A percentile compares a stretch with the other conserved stretches of the same genome.
Conservation (phyloP, 805 yeast genomes). For the Kuraishia ogatae region DNA sequence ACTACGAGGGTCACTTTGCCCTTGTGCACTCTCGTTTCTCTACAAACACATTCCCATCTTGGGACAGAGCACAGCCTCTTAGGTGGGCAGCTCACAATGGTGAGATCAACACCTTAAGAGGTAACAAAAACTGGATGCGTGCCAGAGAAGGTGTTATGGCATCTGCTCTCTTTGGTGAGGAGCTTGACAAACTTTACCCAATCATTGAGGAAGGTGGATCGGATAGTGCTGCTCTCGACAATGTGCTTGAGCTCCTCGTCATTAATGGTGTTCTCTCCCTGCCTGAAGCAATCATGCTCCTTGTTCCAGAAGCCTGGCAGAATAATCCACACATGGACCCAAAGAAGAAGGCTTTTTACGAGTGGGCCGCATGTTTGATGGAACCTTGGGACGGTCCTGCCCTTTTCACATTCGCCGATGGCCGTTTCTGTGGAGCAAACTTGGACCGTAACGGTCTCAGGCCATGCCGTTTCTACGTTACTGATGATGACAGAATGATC, state of each 20-base stretch:
- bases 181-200: constrained; percentile 84
- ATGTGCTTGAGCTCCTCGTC: constrained; percentile 84
- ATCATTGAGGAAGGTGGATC: constrained; percentile 98
- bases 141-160: constrained; percentile 97
- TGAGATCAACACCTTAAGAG: constrained; percentile 94
- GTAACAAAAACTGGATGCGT: constrained; percentile 99
- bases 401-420: constrained; percentile 91
- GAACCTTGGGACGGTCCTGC: constrained; percentile 99
- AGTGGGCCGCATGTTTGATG: constrained; percentile 99
- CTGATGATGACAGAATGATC: constrained; percentile 89
- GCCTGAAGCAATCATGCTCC: constrained; percentile 95
- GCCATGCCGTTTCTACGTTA: constrained; percentile 96
- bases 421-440: constrained; percentile 97
- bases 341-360: constrained; percentile 88
- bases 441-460: constrained; percentile 95
- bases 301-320: constrained; percentile 99
- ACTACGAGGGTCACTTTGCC: constrained; percentile 92
- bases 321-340: constrained; percentile 82
- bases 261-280: constrained; percentile 86
- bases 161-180: constrained; percentile 81
- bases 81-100: constrained; percentile 98
- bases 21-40: constrained; percentile 96
- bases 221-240: constrained; percentile 96
- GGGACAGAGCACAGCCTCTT: constrained; percentile 99
- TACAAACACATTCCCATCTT: constrained; percentile 97